phyloP scores from a whole-genome alignment of 179 eudicot genomes.

The Vitellaria paradoxa region DNA sequence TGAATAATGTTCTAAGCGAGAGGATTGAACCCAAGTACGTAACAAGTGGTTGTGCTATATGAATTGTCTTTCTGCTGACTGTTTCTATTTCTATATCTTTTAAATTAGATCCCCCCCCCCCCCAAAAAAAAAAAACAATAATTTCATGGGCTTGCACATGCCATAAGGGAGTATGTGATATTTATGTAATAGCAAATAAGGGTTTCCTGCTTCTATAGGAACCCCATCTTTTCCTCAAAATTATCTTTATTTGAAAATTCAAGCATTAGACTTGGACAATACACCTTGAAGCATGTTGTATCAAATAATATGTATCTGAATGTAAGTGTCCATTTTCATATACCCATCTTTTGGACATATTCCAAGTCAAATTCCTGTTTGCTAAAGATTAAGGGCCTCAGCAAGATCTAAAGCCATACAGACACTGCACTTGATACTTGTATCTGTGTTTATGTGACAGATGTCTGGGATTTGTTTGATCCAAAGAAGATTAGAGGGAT shows the following conservation, averaged over 20 bases:
- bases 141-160: too few species aligned
- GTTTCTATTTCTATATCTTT: background rate
- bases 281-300: background rate
- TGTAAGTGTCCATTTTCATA: background rate
- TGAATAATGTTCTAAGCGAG: background rate
- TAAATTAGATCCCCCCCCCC: too few species aligned
- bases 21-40: background rate
- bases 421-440: background rate
- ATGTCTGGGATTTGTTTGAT: background rate
- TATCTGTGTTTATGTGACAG: background rate
- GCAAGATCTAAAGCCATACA: background rate
- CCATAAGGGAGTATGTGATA: too few species aligned
- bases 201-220: background rate
- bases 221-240: background rate
- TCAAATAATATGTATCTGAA: background rate
- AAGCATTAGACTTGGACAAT: background rate
- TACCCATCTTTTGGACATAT: background rate
- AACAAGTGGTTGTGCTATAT: background rate
- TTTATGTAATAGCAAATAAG: background rate
- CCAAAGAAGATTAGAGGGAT: background rate
- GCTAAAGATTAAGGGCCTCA: background rate
- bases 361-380: background rate
- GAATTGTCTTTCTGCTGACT: background rate
- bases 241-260: background rate
- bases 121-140: too few species aligned